Conservation (phyloP, 78 protist genomes). For the Dictyostelium capitatum region DNA sequence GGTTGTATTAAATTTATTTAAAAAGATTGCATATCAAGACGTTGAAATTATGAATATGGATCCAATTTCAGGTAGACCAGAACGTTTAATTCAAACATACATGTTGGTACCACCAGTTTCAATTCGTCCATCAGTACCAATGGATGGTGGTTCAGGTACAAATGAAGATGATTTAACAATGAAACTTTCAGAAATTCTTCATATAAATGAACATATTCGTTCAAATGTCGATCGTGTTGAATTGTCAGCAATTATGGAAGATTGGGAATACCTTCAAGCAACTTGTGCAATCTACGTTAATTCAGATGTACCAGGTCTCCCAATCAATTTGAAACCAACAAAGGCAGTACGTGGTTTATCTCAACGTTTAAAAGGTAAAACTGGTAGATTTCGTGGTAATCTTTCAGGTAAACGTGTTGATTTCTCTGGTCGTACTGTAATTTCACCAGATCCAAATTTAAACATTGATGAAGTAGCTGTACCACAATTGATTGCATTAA, state of each 20-base stretch:
- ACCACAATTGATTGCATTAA: slow-evolving; percentile 94
- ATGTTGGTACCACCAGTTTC: slow-evolving; percentile 97
- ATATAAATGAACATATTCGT: slow-evolving; percentile 85
- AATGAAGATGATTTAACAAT: slow-evolving; percentile 99
- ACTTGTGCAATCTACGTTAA: slow-evolving; percentile 88
- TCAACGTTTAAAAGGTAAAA: slow-evolving; percentile 99
- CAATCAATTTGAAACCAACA: slow-evolving; percentile 65
- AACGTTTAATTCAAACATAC: slow-evolving; percentile 84
- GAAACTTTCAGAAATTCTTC: slow-evolving; percentile 88
- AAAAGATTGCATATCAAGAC: slow-evolving; percentile 88
- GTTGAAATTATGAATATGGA: slow-evolving; percentile 90
- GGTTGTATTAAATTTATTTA: slow-evolving; percentile 85
- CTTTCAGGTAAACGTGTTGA: slow-evolving; percentile 99
- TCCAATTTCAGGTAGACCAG: slow-evolving; percentile 91
- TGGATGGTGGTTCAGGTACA: slow-evolving; percentile 84
- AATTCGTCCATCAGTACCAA: slow-evolving; percentile 97
- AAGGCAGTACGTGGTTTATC: slow-evolving; percentile 94
- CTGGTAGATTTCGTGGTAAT: slow-evolving; percentile 98
- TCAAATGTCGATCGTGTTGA: slow-evolving; percentile 32
- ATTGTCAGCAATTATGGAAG: slow-evolving; percentile 62
- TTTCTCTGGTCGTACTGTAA: slow-evolving; percentile 99
- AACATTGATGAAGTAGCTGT: slow-evolving; percentile 95
- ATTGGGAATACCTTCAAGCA: slow-evolving; percentile 95
- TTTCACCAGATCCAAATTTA: slow-evolving; percentile 99
- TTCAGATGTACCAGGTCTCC: slow-evolving; percentile 89